Base-by-base conservation (phyloP, 2,329 filamentous ascomycete species). In the Nemania diffusa region DNA sequence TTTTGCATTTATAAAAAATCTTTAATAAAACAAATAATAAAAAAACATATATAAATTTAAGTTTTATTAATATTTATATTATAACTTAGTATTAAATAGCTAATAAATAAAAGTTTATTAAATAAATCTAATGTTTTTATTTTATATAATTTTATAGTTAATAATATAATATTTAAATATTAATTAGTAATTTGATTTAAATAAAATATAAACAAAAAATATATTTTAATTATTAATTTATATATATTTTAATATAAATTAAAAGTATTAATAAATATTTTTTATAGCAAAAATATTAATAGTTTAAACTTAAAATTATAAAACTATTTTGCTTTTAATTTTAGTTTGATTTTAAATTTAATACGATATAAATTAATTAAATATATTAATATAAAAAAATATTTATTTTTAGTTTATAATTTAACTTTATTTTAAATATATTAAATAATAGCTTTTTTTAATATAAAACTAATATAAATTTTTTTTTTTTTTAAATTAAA, bases 221-320 rank as follows among this genome's bases (percentile, higher is more conserved):
- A 52, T 32, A 52, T 20, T 4, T 5, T 32, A 52, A 3, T 52
- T 32, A 52, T 52, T 52, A 32, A 29, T 32, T 32, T 32, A n/a
- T 52, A 52, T 32, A 52, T 52, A 20, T 52, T 52, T 52, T 32
- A 32, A 4, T 52, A 52, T 52, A 52, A 9, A 11, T 15, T 32
- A 52, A 52, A 52, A 4, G 13, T 9, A 32, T 52, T 32, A 52
- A 52, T 52, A 32, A 52, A 52, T 9, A 52, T 29, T n/a, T 52
- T 51, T 32, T 32, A 52, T 7, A 32, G 6, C 13, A 52, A 32
- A n/a, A 32, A 52, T 32, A 52, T 52, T n/a, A 32, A 52, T 3
- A 9, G 26, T 13, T 52, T 52, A n/a, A 32, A 52, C 5, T n/a
- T 52, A 52, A 52, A 52, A 29, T 52, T 20, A 20, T 3, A 20